Evolutionary conservation across 768 basidiomycete species (phyloP).

Genomic region (Mycena belliarum): DNA sequence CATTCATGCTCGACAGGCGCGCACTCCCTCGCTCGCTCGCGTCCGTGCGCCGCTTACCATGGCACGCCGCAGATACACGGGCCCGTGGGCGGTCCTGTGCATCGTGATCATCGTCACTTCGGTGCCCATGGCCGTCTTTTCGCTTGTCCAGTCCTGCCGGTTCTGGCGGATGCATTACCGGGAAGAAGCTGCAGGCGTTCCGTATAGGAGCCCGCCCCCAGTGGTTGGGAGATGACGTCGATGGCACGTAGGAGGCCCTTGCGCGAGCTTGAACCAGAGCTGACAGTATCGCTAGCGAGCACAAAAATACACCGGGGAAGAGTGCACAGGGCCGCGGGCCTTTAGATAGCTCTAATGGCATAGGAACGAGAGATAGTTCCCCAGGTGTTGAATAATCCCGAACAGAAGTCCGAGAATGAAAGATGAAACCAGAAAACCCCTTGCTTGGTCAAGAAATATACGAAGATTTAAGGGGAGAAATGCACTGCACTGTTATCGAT

Average conservation of each 20-base stretch:
- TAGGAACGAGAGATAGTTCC: no score
- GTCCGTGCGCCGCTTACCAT: background rate
- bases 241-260: background rate
- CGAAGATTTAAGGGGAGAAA: no score
- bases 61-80: background rate
- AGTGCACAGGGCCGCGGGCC: no score
- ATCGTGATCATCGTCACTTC: background rate
- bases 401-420: no score
- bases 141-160: background rate
- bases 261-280: background rate
- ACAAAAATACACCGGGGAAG: no score
- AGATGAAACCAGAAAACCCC: no score
- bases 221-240: background rate
- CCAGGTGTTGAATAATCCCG: no score
- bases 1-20: background rate
- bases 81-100: background rate
- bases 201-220: background rate
- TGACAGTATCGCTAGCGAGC: background rate
- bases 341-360: no score
- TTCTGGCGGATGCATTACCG: background rate
- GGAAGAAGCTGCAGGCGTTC: background rate
- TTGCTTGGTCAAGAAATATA: no score
- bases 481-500: no score
- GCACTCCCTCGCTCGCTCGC: background rate
- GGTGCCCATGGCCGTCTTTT: background rate